Evolutionary conservation across 164 flowering plant genomes (phyloP).

Genomic region (Tinospora cordifolia): DNA sequence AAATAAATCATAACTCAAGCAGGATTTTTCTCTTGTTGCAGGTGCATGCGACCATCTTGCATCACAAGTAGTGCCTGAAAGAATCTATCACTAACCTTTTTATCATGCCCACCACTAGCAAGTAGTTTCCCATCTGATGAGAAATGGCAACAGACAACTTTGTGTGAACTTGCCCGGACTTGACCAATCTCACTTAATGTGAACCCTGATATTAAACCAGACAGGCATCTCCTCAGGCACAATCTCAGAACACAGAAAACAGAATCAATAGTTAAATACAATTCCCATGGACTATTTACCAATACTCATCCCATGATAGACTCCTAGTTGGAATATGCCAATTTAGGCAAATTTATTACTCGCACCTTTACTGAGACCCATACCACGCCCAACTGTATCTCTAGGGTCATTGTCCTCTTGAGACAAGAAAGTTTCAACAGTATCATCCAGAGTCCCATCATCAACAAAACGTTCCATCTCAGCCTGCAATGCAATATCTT

Average conservation of each 20-base stretch:
- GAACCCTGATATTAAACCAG: constrained; percentile 45
- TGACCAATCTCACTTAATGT: constrained; percentile 57
- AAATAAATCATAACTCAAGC: constrained; percentile 2
- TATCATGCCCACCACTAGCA: constrained; percentile 95
- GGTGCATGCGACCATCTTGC: not conserved
- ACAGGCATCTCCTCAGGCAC: constrained; percentile 4
- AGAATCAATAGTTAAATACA: not conserved
- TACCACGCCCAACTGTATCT: constrained; percentile 68
- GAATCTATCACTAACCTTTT: constrained; percentile 32
- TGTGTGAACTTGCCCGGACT: constrained; percentile 66
- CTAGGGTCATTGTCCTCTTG: constrained; percentile 85
- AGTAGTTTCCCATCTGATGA: constrained; percentile 95
- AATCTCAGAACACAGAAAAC: constrained; percentile 4
- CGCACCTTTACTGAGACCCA: constrained; percentile 80
- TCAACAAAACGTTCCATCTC: constrained; percentile 1
- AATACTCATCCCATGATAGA: constrained; percentile 1
- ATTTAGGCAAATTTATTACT: not conserved
- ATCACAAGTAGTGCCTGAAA: not conserved
- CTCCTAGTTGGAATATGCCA: constrained; percentile 8
- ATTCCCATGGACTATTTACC: constrained; percentile 1
- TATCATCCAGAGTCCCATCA: constrained; percentile 81
- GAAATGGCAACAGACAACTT: constrained; percentile 87
- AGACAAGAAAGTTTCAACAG: constrained; percentile 90
- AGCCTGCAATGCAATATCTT: constrained; percentile 35
- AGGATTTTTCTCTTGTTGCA: not conserved